A percentile compares a stretch with the other conserved stretches of the same genome.
Evolutionary conservation across 2,329 filamentous ascomycete species (phyloP).

Genomic region (Exophiala spinifera): DNA sequence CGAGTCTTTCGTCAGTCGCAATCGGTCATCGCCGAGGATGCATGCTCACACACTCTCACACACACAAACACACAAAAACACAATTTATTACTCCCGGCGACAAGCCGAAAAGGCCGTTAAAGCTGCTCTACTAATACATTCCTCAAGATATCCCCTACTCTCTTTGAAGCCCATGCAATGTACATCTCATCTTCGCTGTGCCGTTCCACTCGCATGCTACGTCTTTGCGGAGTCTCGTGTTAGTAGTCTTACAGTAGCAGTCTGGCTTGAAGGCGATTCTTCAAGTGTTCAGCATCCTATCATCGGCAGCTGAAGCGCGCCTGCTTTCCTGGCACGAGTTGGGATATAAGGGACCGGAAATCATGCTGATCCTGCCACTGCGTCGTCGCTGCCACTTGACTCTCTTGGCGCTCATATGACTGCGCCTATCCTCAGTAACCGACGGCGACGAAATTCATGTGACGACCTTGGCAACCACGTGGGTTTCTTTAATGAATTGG

Average conservation of each 20-base stretch:
- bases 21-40: no score
- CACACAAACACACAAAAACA: conserved; percentile 5
- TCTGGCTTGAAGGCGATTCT: conserved; percentile 37
- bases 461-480: no score
- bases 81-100: conserved; percentile 13
- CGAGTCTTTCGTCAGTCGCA: no score
- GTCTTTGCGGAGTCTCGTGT: conserved; percentile 28
- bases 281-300: conserved; percentile 38
- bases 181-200: conserved; percentile 24
- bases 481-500: no score
- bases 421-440: no score
- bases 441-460: no score
- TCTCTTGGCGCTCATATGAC: no score
- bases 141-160: conserved; percentile 25
- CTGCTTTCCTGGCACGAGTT: conserved; percentile 31
- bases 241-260: conserved; percentile 31
- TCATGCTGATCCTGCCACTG: conserved; percentile 14
- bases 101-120: conserved; percentile 12
- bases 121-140: not conserved
- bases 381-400: no score
- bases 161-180: conserved; percentile 30
- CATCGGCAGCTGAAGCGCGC: conserved; percentile 36
- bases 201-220: conserved; percentile 24
- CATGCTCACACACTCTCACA: no score
- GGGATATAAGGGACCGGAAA: conserved; percentile 5